Evolutionary conservation across 306 rosid genomes (phyloP).

Genomic region (Malus orientalis): DNA sequence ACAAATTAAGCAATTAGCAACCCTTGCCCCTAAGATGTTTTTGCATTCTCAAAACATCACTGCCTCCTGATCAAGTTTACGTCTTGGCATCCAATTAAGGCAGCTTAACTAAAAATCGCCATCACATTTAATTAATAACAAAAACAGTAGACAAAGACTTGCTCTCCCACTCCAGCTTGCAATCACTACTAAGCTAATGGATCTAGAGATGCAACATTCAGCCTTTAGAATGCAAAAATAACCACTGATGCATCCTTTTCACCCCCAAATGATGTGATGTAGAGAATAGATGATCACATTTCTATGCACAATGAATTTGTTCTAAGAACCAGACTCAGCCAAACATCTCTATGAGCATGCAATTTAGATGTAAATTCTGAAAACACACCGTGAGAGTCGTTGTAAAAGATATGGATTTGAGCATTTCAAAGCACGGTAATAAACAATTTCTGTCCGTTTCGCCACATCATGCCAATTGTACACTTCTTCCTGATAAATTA

Average conservation of each 20-base stretch:
- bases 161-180: background rate
- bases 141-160: background rate
- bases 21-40: background rate
- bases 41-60: background rate
- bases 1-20: conserved; percentile 19
- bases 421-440: conserved; percentile 63
- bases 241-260: background rate
- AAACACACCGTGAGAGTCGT: conserved; percentile 59
- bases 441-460: conserved; percentile 75
- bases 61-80: background rate
- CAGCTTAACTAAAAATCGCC: background rate
- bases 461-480: conserved; percentile 96
- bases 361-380: conserved; percentile 8
- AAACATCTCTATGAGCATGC: background rate
- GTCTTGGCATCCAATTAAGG: background rate
- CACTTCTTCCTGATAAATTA: conserved; percentile 17
- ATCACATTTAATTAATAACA: background rate
- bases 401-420: conserved; percentile 53
- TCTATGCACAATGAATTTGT: background rate
- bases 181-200: background rate
- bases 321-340: background rate
- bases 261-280: background rate
- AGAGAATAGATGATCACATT: background rate
- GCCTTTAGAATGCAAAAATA: background rate
- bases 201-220: background rate